Evolutionary conservation across 768 basidiomycete genomes (phyloP), one percentile per base, ranked within the genome.

Genomic region (Filobasidium floriforme): DNA sequence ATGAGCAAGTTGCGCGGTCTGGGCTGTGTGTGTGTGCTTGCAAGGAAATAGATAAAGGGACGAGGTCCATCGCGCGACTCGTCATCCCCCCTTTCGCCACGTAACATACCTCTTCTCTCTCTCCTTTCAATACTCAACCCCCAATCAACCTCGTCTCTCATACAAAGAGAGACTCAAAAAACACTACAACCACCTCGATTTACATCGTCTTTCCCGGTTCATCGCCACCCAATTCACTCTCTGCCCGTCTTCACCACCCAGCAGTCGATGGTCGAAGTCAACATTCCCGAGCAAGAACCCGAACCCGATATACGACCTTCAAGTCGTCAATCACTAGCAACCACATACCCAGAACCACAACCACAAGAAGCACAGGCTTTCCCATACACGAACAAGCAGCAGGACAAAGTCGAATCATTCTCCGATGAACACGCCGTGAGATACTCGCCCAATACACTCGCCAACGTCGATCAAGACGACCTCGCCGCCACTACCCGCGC

Each of bases 201-300:
- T 3, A 37, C 32, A 37, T 37, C 32, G 9, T 4, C 32, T 37
- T 37, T 37, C 32, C 32, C 32, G 32, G 32, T 37, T 37, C 32
- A 37, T 37, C 32, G 32, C 32, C 32, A 37, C 32, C 32, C 32
- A 37, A 37, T 4, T 9, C 32, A 3, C 3, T 9, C 32, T 37
- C 32, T 4, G 9, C 32, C 32, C 32, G 9, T 37, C 9, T 4
- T 3, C 32, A 37, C 83, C 83, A 18, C 82, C 68, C 26, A 83
- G 80, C 10, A 85, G 75, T 83, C 84, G 84, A 64, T 64, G 63
- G 63, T 64, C 37, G 54, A 64, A 55, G 57, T 55, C 14, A 64
- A 41, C 57, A 32, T 59, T 52, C 52, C 41, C 19, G 52, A 64
- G n/a, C 63, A 64, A 64, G 63, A 64, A 64, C 63, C 63, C 29